Percentiles rank a stretch among this genome's conserved stretches.
Conservation (phyloP, 768 basidiomycete genomes). For the Rhodotorula babjevae region DNA sequence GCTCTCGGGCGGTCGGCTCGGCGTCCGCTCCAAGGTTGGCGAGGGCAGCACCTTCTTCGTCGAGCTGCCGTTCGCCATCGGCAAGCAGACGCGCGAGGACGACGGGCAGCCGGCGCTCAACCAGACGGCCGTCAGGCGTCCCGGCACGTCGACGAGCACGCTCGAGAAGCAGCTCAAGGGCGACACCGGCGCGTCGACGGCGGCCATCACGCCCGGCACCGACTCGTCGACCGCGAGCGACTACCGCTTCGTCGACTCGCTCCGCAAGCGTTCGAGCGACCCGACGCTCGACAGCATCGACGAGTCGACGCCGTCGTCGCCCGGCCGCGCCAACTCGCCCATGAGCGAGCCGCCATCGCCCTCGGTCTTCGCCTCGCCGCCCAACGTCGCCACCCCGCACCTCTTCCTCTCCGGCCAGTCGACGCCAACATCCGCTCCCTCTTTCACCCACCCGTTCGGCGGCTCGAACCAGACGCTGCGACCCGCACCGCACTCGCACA, state of each 20-base stretch:
- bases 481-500: slow-evolving; percentile 13
- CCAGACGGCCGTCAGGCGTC: neutral
- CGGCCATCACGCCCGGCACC: neutral
- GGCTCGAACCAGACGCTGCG: slow-evolving; percentile 1
- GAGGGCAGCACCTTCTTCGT: slow-evolving; percentile 42
- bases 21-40: slow-evolving; percentile 45
- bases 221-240: slow-evolving; percentile 23
- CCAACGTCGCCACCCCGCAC: neutral
- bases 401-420: neutral
- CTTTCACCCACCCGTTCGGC: slow-evolving; percentile 10
- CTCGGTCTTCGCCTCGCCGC: neutral
- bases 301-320: slow-evolving; percentile 6
- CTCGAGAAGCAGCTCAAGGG: neutral
- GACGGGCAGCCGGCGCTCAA: neutral
- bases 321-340: neutral
- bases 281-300: slow-evolving; percentile 20
- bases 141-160: neutral
- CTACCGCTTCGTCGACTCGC: slow-evolving; percentile 28
- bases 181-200: neutral
- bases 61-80: slow-evolving; percentile 35
- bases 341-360: neutral
- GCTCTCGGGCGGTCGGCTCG: slow-evolving; percentile 50
- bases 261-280: slow-evolving; percentile 10
- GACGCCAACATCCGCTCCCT: neutral
- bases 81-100: slow-evolving; percentile 7